Conservation (phyloP, 176 grass and related monocot species). For the Carex cristatella region DNA sequence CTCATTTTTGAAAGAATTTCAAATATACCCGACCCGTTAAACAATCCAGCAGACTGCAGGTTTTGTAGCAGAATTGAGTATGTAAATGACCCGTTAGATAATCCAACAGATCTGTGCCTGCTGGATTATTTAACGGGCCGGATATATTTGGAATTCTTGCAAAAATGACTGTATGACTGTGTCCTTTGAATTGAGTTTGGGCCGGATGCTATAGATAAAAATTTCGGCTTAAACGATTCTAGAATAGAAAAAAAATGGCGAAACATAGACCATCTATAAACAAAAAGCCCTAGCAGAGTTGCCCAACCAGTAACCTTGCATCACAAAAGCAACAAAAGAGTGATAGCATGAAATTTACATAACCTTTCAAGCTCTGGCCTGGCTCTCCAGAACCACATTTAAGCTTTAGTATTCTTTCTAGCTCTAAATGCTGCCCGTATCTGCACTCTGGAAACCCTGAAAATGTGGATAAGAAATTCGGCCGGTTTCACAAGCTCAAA, state of each 20-base stretch:
- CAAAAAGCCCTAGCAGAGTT: background rate
- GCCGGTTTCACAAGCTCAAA: too few species aligned
- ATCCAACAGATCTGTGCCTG: too few species aligned
- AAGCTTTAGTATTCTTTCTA: background rate
- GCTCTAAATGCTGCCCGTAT: constrained; percentile 28
- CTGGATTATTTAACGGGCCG: too few species aligned
- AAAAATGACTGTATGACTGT: too few species aligned
- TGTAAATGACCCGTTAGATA: too few species aligned
- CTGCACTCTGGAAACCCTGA: constrained; percentile 40
- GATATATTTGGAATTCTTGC: too few species aligned
- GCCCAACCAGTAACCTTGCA: background rate
- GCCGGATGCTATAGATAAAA: too few species aligned
- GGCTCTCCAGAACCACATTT: background rate
- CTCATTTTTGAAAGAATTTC: too few species aligned
- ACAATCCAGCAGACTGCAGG: too few species aligned
- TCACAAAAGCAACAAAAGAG: background rate
- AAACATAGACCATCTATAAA: constrained; percentile 7
- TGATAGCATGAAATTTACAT: background rate
- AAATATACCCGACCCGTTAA: too few species aligned
- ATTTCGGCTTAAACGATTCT: background rate
- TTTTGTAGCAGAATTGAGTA: too few species aligned
- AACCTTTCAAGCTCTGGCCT: background rate
- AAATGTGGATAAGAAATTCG: constrained; percentile 67
- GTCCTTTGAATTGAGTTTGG: too few species aligned
- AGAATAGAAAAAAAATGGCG: background rate